These are phyloP conservation scores for Colletotrichum sp. DNA, from an alignment of 2,329 filamentous ascomycete genomes.

Conservation along the genomic window DNA sequence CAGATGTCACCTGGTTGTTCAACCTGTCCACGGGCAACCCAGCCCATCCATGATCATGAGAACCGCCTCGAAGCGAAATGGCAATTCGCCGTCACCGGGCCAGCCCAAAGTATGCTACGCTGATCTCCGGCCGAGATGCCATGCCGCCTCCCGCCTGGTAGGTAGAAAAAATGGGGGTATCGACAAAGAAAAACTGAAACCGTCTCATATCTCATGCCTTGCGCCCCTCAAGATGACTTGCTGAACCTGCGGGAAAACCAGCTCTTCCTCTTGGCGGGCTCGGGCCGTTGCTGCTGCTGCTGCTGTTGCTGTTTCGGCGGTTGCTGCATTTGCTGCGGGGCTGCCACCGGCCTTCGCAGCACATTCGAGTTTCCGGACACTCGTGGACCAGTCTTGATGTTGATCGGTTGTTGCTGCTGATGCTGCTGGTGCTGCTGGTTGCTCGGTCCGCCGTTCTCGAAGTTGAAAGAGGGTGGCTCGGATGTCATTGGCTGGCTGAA, in stretches of 20 bases:
- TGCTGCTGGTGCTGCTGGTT: background rate
- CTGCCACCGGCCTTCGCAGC: constrained; percentile 26
- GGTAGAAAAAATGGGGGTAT: constrained; percentile 23
- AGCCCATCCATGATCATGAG: background rate
- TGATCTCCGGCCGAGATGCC: background rate
- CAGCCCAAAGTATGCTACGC: background rate
- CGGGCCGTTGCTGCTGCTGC: constrained; percentile 31
- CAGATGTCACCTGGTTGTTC: background rate
- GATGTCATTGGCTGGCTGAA: constrained; percentile 50
- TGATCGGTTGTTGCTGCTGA: background rate
- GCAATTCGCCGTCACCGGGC: background rate
- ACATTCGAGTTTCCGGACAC: constrained; percentile 5
- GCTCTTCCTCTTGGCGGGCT: constrained; percentile 80
- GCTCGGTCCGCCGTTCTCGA: constrained; percentile 26
- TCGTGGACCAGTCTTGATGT: background rate
- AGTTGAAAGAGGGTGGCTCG: constrained; percentile 39
- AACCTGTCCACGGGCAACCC: background rate
- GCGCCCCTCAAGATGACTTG: constrained; percentile 46
- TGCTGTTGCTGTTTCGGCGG: background rate
- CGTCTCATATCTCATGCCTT: background rate
- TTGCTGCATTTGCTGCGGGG: constrained; percentile 10
- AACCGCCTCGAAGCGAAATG: background rate
- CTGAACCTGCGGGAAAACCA: constrained; percentile 88
- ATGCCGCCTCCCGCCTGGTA: background rate
- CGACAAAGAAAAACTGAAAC: constrained; percentile 14